Evolutionary conservation across 2,329 filamentous ascomycete genomes (phyloP).

Genomic region (Aspergillus neotritici): DNA sequence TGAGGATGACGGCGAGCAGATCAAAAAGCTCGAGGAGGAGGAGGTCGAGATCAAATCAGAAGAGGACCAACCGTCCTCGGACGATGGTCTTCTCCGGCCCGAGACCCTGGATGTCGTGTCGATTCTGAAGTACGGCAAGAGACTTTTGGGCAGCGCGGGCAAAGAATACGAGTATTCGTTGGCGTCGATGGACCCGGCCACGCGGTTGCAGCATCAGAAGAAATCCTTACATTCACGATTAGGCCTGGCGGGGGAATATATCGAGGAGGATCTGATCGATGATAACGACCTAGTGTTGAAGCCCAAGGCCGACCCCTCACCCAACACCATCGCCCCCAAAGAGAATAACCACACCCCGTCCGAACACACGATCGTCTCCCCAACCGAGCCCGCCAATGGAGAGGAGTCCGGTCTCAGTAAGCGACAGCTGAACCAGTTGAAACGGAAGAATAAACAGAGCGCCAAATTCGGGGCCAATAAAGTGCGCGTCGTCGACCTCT

Average conservation of each 20-base stretch:
- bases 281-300: constrained; percentile 53
- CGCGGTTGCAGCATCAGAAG: constrained; percentile 79
- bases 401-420: constrained; percentile 77
- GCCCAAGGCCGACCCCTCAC: constrained; percentile 15
- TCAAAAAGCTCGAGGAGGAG: constrained; percentile 49
- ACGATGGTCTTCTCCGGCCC: constrained; percentile 63
- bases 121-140: constrained; percentile 77
- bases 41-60: constrained; percentile 41
- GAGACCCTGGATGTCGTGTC: constrained; percentile 69
- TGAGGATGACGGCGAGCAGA: constrained; percentile 54
- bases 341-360: constrained; percentile 43
- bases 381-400: constrained; percentile 45
- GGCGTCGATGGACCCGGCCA: constrained; percentile 72
- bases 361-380: constrained; percentile 41
- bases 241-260: constrained; percentile 75
- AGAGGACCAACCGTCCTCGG: constrained; percentile 26
- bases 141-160: constrained; percentile 74
- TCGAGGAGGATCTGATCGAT: constrained; percentile 75
- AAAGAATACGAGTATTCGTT: constrained; percentile 79
- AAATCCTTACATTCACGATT: constrained; percentile 77
- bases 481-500: constrained; percentile 81
- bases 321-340: constrained; percentile 37
- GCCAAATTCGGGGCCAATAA: constrained; percentile 86
- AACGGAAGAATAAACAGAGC: constrained; percentile 87
- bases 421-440: constrained; percentile 87